Percentiles rank a stretch among this genome's conserved stretches.
These are phyloP conservation scores for Coemansia sp. DNA, from an alignment of 192 early-diverging fungal species.

Conservation along the genomic window DNA sequence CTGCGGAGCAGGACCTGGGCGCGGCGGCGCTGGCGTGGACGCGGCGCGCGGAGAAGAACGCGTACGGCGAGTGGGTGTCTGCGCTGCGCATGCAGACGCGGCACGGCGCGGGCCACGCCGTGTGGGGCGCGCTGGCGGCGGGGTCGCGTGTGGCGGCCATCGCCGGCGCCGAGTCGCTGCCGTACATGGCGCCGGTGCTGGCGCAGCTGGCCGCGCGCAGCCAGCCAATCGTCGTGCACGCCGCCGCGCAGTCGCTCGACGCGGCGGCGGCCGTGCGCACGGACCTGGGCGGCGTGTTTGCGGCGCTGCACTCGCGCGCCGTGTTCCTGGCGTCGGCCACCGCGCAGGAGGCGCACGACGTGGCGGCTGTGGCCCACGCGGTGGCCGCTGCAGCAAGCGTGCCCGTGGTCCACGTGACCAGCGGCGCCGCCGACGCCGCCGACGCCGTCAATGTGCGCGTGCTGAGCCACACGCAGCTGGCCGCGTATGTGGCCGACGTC, in stretches of 20 bases:
- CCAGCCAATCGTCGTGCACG: slow-evolving; percentile 79
- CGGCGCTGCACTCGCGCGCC: slow-evolving; percentile 76
- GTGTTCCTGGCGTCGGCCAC: slow-evolving; percentile 69
- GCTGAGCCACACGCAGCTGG: slow-evolving; percentile 51
- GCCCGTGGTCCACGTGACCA: slow-evolving; percentile 82
- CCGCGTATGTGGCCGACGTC: slow-evolving; percentile 32
- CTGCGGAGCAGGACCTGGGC: slow-evolving; percentile 61
- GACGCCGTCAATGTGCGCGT: slow-evolving; percentile 57
- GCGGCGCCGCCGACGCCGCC: slow-evolving; percentile 62
- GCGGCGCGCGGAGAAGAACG: slow-evolving; percentile 63
- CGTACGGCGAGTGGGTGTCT: slow-evolving; percentile 64
- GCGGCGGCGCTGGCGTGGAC: slow-evolving; percentile 66
- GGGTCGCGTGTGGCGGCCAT: slow-evolving; percentile 56
- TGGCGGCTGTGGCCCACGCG: slow-evolving; percentile 82
- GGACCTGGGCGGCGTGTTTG: slow-evolving; percentile 71
- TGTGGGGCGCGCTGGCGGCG: slow-evolving; percentile 70
- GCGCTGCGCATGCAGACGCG: slow-evolving; percentile 78
- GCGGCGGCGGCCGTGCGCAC: slow-evolving; percentile 54
- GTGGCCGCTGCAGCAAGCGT: slow-evolving; percentile 57
- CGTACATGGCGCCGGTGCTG: slow-evolving; percentile 81
- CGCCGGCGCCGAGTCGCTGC: slow-evolving; percentile 71
- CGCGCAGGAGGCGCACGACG: slow-evolving; percentile 87
- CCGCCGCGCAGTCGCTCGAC: slow-evolving; percentile 67
- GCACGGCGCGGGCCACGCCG: slow-evolving; percentile 70
- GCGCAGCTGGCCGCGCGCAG: slow-evolving; percentile 62